phyloP scores from a whole-genome alignment of 257 asterid genomes.

The Leptodermis oblonga region DNA sequence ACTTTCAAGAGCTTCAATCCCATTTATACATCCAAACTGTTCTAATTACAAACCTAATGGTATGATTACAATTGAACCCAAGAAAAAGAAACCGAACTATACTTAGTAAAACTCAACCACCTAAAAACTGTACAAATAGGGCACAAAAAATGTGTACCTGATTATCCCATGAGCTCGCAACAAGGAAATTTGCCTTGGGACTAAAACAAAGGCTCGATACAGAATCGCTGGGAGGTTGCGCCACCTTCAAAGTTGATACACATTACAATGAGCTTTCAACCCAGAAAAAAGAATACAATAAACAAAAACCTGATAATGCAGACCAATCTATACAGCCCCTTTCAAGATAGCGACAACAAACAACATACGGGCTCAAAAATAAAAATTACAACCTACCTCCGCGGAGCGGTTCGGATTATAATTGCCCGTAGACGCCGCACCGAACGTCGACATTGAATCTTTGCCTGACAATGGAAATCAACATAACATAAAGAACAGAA shows the following conservation, averaged over 20 bases:
- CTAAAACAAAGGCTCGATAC: conserved; percentile 84
- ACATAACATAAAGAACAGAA: background rate
- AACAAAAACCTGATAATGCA: background rate
- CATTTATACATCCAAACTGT: background rate
- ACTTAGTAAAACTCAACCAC: no score
- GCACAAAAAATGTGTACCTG: conserved; percentile 43
- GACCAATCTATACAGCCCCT: background rate
- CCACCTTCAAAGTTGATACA: conserved; percentile 37
- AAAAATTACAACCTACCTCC: conserved; percentile 44
- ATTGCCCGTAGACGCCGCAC: conserved; percentile 36
- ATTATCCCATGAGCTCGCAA: conserved; percentile 95
- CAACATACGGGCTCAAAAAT: background rate
- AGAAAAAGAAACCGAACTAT: background rate
- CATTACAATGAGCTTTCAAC: background rate
- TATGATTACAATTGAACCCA: background rate
- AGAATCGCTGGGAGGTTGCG: conserved; percentile 77
- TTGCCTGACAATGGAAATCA: background rate
- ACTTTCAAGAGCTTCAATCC: background rate
- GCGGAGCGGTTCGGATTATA: conserved; percentile 75
- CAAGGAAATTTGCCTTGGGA: conserved; percentile 73
- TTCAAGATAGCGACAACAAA: background rate
- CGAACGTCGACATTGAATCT: conserved; percentile 59
- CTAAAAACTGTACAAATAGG: background rate
- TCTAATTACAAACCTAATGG: background rate
- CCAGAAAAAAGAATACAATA: background rate